phyloP scores from a whole-genome alignment of 2,329 filamentous ascomycete species.

The Colletotrichum chrysophilum region DNA sequence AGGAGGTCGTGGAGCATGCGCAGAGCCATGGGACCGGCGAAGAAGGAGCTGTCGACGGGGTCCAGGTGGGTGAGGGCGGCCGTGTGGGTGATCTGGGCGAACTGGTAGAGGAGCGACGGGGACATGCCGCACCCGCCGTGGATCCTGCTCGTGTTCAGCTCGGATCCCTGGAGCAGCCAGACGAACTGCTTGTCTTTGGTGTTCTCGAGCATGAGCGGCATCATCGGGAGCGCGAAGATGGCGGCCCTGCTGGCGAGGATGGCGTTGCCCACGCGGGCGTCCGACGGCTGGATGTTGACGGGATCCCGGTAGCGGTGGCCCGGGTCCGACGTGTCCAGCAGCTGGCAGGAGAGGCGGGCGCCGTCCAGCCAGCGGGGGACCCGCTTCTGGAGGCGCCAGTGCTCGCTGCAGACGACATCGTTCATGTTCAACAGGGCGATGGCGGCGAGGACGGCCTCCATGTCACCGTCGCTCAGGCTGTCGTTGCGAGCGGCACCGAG shows the following conservation, averaged over 20 bases:
- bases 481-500: background rate
- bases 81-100: conserved; percentile 43
- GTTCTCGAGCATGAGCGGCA: conserved; percentile 30
- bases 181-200: conserved; percentile 37
- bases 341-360: conserved; percentile 37
- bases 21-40: conserved; percentile 21
- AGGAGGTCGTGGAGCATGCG: conserved; percentile 31
- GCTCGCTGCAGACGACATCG: conserved; percentile 38
- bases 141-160: conserved; percentile 39
- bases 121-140: conserved; percentile 48
- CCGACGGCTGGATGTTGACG: conserved; percentile 36
- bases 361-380: conserved; percentile 43
- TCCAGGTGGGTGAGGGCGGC: conserved; percentile 32
- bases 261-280: conserved; percentile 40
- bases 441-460: conserved; percentile 22
- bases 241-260: conserved; percentile 44
- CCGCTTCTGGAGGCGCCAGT: conserved; percentile 35
- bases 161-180: conserved; percentile 43
- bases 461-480: background rate
- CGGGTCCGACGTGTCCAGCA: conserved; percentile 39
- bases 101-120: conserved; percentile 39
- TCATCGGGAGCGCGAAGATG: conserved; percentile 45
- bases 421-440: conserved; percentile 27
- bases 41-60: background rate
- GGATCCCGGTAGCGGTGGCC: conserved; percentile 40